phyloP scores from a whole-genome alignment of 345 rosid genomes.

The Lagerstroemia speciosa region DNA sequence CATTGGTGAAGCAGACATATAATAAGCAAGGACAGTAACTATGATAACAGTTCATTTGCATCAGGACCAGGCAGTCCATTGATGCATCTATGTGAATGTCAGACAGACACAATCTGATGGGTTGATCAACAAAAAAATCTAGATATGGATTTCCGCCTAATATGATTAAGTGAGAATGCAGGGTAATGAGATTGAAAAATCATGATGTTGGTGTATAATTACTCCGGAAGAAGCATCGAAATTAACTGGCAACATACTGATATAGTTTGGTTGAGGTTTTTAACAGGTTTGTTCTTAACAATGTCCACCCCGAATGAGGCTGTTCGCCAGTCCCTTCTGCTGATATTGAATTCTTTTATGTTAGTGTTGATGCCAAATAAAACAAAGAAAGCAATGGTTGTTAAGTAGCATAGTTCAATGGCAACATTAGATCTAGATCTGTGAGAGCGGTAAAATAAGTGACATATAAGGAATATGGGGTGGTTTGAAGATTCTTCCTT shows the following conservation, averaged over 20 bases:
- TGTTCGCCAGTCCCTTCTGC: too few species aligned
- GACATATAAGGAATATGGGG: background rate
- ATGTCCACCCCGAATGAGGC: too few species aligned
- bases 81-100: background rate
- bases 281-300: too few species aligned
- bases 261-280: too few species aligned
- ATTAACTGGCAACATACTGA: too few species aligned
- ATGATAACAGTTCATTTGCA: background rate
- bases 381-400: too few species aligned
- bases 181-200: too few species aligned
- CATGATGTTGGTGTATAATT: too few species aligned
- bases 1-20: conserved; percentile 40
- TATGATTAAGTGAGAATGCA: too few species aligned
- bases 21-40: conserved; percentile 15
- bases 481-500: background rate
- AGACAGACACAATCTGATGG: background rate
- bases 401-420: background rate
- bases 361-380: too few species aligned
- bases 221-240: too few species aligned
- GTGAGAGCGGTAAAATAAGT: background rate
- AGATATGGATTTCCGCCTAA: background rate
- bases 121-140: background rate
- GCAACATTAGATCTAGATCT: background rate
- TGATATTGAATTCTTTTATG: too few species aligned
- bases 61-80: background rate